Evolutionary conservation across 176 grass and related monocot genomes (phyloP), one percentile per base, ranked within the genome.

Genomic region (Oryza glumipatula): DNA sequence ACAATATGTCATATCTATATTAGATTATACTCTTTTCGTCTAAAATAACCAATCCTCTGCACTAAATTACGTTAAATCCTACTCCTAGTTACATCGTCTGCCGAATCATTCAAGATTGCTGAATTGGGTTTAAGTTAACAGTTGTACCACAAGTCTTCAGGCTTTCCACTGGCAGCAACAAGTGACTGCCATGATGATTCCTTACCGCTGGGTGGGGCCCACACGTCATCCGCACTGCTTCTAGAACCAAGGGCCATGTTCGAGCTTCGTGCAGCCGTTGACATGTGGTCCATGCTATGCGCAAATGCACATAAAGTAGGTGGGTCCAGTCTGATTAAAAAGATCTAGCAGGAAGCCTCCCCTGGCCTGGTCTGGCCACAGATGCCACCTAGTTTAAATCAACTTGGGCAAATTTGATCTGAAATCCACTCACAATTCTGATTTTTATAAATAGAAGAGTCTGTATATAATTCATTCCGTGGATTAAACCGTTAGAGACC

Each of bases 241-340:
- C 33, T 81, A 38, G 58, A 26, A 17, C 3, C 23, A 35, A 54
- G 36, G 45, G 83, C 58, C 9, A 49, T 13, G 67, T 24, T 86
- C 60, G 74, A 78, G n/a, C 60, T 46, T 36, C 61, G 88, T 78
- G 83, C 68, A 78, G 41, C 73, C 33, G 74, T 83, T 86, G 83
- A 86, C 88, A 43, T 68, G 68, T 66, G 28, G 58, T 33, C 71
- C 43, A 76, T 52, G 36, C 15, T 38, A 70, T 21, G 19, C 70
- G 68, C 70, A 35, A 3, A 52, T 19, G 24, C 70, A 75, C 70
- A 75, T 68, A 70, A 68, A 56, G n/a, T 22, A 43, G n/a, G 63
- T 39, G n/a, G 32, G 72, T 68, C 72, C 39, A 41, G 39, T 41
- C 71, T 15, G 41, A 45, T 14, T 44, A 13, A 68, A 68, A 68